Percentiles rank a stretch among this genome's conserved stretches.
Evolutionary conservation across 176 grass and related monocot species (phyloP).

Genomic region (Triticum monococcum): DNA sequence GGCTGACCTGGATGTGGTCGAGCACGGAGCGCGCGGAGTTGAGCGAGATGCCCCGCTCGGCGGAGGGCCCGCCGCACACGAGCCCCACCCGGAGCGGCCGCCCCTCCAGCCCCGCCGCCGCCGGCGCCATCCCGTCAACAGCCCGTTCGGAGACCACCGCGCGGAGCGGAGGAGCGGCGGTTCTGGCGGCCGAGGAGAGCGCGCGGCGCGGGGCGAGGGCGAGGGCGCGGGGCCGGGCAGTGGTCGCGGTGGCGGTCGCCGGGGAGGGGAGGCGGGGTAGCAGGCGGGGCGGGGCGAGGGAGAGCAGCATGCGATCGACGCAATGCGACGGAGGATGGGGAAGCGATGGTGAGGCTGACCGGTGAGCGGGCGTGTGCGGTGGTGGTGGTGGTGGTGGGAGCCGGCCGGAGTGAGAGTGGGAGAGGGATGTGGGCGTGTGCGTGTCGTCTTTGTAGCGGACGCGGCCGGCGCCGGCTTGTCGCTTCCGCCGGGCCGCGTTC

Average conservation of each 20-base stretch:
- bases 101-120: constrained; percentile 22
- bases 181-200: background rate
- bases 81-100: constrained; percentile 76
- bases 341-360: background rate
- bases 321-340: background rate
- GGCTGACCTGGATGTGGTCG: constrained; percentile 82
- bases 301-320: constrained; percentile 16
- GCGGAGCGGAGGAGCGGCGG: background rate
- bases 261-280: background rate
- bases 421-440: background rate
- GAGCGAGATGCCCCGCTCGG: constrained; percentile 87
- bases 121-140: background rate
- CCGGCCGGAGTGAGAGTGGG: background rate
- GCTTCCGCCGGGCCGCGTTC: background rate
- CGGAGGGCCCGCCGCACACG: constrained; percentile 86
- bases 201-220: background rate
- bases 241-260: background rate
- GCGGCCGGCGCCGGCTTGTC: constrained; percentile 23
- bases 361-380: background rate
- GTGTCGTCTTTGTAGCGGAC: constrained; percentile 11
- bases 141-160: background rate
- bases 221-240: background rate
- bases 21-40: constrained; percentile 91
- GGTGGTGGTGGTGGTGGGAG: background rate
- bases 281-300: background rate